Evolutionary conservation across 441 rosid species (phyloP).

Genomic region (Breynia disticha): DNA sequence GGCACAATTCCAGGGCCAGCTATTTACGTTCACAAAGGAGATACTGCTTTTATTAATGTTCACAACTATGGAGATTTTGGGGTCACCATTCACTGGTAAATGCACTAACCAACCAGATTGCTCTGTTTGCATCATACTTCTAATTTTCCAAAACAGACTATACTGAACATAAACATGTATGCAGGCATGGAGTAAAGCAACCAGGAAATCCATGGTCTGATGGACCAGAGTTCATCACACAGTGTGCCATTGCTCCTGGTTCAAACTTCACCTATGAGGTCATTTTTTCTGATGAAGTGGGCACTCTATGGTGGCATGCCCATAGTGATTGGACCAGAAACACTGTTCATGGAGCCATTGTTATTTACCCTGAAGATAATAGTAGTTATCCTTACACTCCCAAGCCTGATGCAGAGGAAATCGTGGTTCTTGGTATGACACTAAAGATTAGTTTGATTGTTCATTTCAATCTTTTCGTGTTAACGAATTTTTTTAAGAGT

Average conservation of each 20-base stretch:
- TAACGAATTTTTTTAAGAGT: too few relatives aligned
- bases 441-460: too few relatives aligned
- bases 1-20: conserved; percentile 21
- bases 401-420: conserved; percentile 24
- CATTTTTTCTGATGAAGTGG: conserved; percentile 16
- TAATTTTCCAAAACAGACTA: too few relatives aligned
- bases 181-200: conserved; percentile 28
- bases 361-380: conserved; percentile 26
- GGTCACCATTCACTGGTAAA: conserved; percentile 23
- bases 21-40: conserved; percentile 14
- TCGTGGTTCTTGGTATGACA: conserved; percentile 8
- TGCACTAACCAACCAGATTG: not conserved
- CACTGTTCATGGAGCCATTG: conserved; percentile 39
- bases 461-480: too few relatives aligned
- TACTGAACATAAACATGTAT: not conserved
- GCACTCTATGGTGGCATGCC: conserved; percentile 45
- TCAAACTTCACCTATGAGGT: conserved; percentile 13
- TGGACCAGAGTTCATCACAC: conserved; percentile 19
- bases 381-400: conserved; percentile 28
- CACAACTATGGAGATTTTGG: conserved; percentile 11
- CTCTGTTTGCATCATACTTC: too few relatives aligned
- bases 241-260: conserved; percentile 16
- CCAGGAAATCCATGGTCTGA: conserved; percentile 20
- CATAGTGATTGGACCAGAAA: conserved; percentile 35
- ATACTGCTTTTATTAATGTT: conserved; percentile 15